Base-by-base conservation (phyloP, 345 rosid genomes). In the Streptanthus diversifolius region DNA sequence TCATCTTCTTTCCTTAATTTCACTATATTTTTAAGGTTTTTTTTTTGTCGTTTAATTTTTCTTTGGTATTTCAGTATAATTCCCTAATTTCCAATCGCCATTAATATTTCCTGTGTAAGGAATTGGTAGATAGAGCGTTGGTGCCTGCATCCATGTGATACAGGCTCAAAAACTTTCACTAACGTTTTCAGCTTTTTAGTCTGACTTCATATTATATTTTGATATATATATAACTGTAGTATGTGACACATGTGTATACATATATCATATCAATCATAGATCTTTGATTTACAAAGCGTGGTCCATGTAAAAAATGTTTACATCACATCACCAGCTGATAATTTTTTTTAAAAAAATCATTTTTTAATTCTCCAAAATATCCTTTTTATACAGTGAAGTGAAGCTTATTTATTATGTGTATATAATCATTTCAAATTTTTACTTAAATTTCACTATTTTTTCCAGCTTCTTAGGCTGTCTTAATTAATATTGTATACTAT, bases 221-320 rank as follows among this genome's bases (percentile, higher is more conserved):
- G 9, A 54, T 68, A n/a, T 60, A 17, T 0, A 51, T 70, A 45
- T 63, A 47, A 45, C 53, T 64, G 63, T 69, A 64, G 55, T 64
- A 45, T 70, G 29, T 65, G 79, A 67, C 78, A 55, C 19, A 70
- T 71, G 65, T 48, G 29, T 64, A 24, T 30, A 57, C 48, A 45
- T 51, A 57, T 58, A 65, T 71, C 71, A 55, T 76, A 70, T 76
- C 79, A 76, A 47, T 70, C 75, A 69, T 76, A 76, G 79, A 70
- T 63, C 75, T 70, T 76, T 70, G 58, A 57, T 70, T 41, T 71
- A 71, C 57, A 71, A 44, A 40, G 40, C 62, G 71, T 76, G 80
- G 80, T 70, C 75, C 80, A 63, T 63, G 69, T 62, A 68, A 76
- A 76, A 76, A 57, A 64, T 71, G 63, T 71, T 77, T 65, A 77